These are phyloP conservation scores for Phialemonium atrogriseum DNA, from an alignment of 2,329 filamentous ascomycete species.

Conservation along the genomic window DNA sequence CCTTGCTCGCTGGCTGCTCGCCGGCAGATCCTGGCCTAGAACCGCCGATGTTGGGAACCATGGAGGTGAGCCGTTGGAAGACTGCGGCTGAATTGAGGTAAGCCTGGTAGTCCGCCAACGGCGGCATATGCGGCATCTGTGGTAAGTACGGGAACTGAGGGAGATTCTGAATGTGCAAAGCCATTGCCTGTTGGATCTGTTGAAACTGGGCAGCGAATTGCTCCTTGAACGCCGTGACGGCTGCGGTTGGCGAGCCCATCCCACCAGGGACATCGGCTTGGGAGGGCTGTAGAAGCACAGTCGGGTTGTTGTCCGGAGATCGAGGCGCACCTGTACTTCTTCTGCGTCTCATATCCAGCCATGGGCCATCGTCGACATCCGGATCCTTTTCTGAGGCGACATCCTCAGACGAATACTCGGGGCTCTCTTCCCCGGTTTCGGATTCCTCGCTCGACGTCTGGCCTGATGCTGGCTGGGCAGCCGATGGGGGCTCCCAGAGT, in stretches of 20 bases:
- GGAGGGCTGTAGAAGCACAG: too few relatives aligned
- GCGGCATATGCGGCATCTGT: slow-evolving; percentile 55
- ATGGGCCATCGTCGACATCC: slow-evolving; percentile 30
- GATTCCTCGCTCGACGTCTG: slow-evolving; percentile 30
- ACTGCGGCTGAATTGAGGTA: slow-evolving; percentile 52
- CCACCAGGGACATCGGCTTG: slow-evolving; percentile 24
- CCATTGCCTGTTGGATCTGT: slow-evolving; percentile 65
- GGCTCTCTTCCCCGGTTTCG: slow-evolving; percentile 27
- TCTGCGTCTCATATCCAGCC: slow-evolving; percentile 27
- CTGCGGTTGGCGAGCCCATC: slow-evolving; percentile 48
- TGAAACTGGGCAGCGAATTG: slow-evolving; percentile 67
- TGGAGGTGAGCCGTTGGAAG: slow-evolving; percentile 62
- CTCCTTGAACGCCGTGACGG: slow-evolving; percentile 64
- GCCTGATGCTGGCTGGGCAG: slow-evolving; percentile 21
- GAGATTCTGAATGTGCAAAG: slow-evolving; percentile 57
- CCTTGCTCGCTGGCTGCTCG: slow-evolving; percentile 27
- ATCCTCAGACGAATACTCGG: slow-evolving; percentile 32
- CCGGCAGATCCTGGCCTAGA: slow-evolving; percentile 39
- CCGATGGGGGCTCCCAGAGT: slow-evolving; percentile 51
- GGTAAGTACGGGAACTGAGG: slow-evolving; percentile 53
- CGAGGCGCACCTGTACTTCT: too few relatives aligned
- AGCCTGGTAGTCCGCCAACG: slow-evolving; percentile 65
- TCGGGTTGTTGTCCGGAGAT: slow-evolving; percentile 4
- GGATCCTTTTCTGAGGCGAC: slow-evolving; percentile 32
- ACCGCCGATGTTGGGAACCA: slow-evolving; percentile 58